A percentile compares a stretch with the other conserved stretches of the same genome.
Conservation (phyloP, 1,284 basidiomycete genomes). For the Anthracocystis walkeri region DNA sequence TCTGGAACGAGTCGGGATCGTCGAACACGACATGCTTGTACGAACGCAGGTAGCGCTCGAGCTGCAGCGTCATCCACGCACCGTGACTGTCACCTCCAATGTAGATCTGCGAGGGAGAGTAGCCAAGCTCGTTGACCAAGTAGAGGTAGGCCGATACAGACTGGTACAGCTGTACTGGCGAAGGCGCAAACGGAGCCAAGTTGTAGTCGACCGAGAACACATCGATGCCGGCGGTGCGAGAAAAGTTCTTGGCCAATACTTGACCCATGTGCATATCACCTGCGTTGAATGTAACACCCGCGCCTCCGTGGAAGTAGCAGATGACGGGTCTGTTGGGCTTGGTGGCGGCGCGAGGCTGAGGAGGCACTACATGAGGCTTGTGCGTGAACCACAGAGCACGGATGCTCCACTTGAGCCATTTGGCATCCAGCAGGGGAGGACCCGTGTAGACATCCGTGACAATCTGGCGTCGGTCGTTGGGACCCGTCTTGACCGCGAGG, state of each 20-base stretch:
- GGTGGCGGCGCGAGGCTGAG: conserved; percentile 33
- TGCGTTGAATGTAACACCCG: conserved; percentile 64
- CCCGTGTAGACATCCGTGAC: conserved; percentile 55
- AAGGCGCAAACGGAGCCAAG: conserved; percentile 60
- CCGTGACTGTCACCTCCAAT: conserved; percentile 66
- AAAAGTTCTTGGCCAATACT: conserved; percentile 55
- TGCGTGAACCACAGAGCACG: conserved; percentile 65
- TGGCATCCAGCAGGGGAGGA: conserved; percentile 61
- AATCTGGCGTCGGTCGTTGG: conserved; percentile 43
- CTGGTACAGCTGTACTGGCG: conserved; percentile 62
- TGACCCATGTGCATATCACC: conserved; percentile 66
- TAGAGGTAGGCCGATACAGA: conserved; percentile 59
- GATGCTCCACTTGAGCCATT: conserved; percentile 62
- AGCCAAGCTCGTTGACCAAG: conserved; percentile 59
- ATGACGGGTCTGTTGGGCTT: conserved; percentile 52
- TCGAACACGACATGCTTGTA: conserved; percentile 49
- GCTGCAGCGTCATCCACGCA: conserved; percentile 54
- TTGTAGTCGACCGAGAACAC: conserved; percentile 68
- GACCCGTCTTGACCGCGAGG: conserved; percentile 53
- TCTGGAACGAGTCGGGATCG: conserved; percentile 24
- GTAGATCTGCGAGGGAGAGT: conserved; percentile 62
- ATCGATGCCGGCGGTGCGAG: conserved; percentile 53
- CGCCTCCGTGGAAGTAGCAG: conserved; percentile 68
- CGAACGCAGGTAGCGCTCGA: conserved; percentile 63
- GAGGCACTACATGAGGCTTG: conserved; percentile 41